These are phyloP conservation scores for barrel medic (Medicago truncatula) DNA, from an alignment of 306 rosid genomes.

Conservation along the genomic window MtrunA17r5.0-ANR NC_053046.1:2220001-2220500, in stretches of 20 bases:
- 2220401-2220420: constrained; percentile 68
- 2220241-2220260: constrained; percentile 40
- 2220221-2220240: neutral
- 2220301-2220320: constrained; percentile 81
- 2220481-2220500: neutral
- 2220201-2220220: constrained; percentile 12
- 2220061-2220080: constrained; percentile 3
- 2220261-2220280: constrained; percentile 35
- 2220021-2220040: neutral
- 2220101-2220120: constrained; percentile 6
- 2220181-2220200: constrained; percentile 2
- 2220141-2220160: constrained; percentile 5
- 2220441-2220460: neutral
- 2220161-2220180: constrained; percentile 1
- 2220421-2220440: constrained; percentile 35
- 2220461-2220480: too few relatives aligned
- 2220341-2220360: constrained; percentile 91
- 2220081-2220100: constrained; percentile 24
- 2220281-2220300: constrained; percentile 88
- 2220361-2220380: constrained; percentile 95
- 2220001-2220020: neutral
- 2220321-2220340: constrained; percentile 86
- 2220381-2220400: constrained; percentile 90
- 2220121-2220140: neutral
- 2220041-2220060: neutral